These are phyloP conservation scores for Fusarium sterilihyphosum DNA, from an alignment of 2,329 filamentous ascomycete genomes.

Conservation along the genomic window DNA sequence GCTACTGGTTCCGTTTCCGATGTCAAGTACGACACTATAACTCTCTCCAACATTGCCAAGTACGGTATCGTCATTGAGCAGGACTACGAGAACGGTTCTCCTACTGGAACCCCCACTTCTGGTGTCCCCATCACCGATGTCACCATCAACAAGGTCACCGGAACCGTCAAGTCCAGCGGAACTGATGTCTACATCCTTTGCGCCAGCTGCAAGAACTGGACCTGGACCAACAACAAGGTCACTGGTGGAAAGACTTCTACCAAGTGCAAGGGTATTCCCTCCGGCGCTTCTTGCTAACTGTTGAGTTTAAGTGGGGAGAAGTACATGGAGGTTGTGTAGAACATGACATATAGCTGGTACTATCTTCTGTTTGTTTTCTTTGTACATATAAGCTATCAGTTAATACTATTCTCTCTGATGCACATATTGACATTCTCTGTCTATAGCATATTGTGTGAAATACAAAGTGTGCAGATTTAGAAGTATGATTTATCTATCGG, in stretches of 20 bases:
- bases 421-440: accelerated
- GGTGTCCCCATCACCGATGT: conserved; percentile 65
- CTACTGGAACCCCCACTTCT: conserved; percentile 55
- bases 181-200: conserved; percentile 64
- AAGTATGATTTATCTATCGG: accelerated
- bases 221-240: conserved; percentile 59
- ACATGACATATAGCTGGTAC: neutral
- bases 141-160: conserved; percentile 55
- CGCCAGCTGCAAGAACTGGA: conserved; percentile 61
- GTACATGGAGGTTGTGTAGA: neutral
- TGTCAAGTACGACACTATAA: conserved; percentile 56
- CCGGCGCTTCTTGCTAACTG: conserved; percentile 37
- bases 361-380: neutral
- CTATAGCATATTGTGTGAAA: neutral
- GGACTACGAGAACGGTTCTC: conserved; percentile 60
- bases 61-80: conserved; percentile 54
- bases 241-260: conserved; percentile 59
- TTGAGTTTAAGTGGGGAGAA: neutral
- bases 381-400: neutral
- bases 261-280: conserved; percentile 43
- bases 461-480: too few species aligned
- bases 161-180: conserved; percentile 52
- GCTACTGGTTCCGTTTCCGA: conserved; percentile 56
- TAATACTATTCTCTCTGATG: neutral
- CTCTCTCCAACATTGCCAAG: conserved; percentile 53